Base-by-base conservation (phyloP, 345 rosid genomes). In the Nasturtium officinale region DNA sequence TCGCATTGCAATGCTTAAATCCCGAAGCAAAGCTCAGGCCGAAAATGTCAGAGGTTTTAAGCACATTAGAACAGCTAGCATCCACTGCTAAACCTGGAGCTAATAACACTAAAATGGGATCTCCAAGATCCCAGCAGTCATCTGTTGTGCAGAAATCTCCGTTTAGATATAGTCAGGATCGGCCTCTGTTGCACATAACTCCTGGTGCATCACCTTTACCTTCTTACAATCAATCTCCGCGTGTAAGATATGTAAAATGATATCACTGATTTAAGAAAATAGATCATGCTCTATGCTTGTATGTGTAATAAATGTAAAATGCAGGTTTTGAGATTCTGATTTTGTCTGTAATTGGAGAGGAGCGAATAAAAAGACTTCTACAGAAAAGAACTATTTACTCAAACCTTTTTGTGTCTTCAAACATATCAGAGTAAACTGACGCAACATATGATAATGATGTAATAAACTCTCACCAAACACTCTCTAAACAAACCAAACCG, bases 131-230 rank as follows among this genome's bases (percentile, higher is more conserved):
- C 45, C 79, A 71, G 32, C 26, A 61, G 60, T 68, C 79, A 25
- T 76, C 60, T 61, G 20, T 58, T n/a, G 43, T 59, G n/a, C 86
- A 68, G 33, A 86, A 74, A 77, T 87, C 96, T 16, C 90, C 90
- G 6, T 20, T 76, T 79, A 82, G 87, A 51, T 71, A 23, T 59
- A 64, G 30, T 70, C 87, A 79, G 2, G 85, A 78, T 13, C 89
- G 77, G 7, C 83, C 89, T 61, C 82, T 88, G 1, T 51, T 80
- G 71, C 79, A 81, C 57, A 9, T 78, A 63, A 84, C 87, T 3
- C 92, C 92, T 5, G 62, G 63, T 46, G 89, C 84, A 26, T 90
- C 90, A 5, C 97, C 96, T 9, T 78, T 90, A 77, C 85, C 78
- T 13, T 74, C 87, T 43, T 83, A 85, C 51, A 76, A 71, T 69